These are phyloP conservation scores for Basidioascus undulatus DNA, from an alignment of 768 basidiomycete genomes.

Conservation along the genomic window DNA sequence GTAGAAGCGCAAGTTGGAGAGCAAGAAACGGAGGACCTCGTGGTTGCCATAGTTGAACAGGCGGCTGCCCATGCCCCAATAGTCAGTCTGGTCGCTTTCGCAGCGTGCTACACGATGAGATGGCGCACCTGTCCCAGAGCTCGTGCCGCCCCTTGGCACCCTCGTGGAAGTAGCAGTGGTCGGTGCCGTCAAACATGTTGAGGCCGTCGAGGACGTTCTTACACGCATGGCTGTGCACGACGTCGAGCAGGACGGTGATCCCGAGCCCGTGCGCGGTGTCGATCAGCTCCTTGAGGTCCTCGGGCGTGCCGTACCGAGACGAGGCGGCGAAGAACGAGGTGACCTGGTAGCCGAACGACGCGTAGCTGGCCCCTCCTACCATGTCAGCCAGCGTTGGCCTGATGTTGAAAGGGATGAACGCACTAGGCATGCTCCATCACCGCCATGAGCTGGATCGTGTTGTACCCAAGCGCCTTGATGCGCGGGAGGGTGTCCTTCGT, in stretches of 20 bases:
- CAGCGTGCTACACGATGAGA: not conserved
- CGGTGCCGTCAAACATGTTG: slow-evolving; percentile 89
- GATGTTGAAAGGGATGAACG: not conserved
- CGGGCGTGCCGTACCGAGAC: slow-evolving; percentile 85
- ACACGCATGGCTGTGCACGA: slow-evolving; percentile 95
- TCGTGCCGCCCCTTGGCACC: slow-evolving; percentile 76
- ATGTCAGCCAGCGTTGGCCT: not conserved
- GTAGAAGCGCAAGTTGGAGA: slow-evolving; percentile 87
- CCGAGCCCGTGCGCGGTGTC: slow-evolving; percentile 90
- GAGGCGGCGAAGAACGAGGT: slow-evolving; percentile 93
- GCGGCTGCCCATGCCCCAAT: slow-evolving; percentile 23
- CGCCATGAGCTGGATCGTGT: slow-evolving; percentile 94
- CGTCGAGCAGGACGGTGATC: slow-evolving; percentile 73
- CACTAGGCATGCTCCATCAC: slow-evolving; percentile 68
- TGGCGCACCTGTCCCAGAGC: slow-evolving; percentile 57
- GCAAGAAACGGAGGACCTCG: slow-evolving; percentile 79
- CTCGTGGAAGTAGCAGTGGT: slow-evolving; percentile 91
- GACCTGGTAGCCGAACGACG: slow-evolving; percentile 83
- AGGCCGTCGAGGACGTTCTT: slow-evolving; percentile 92
- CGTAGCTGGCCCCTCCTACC: slow-evolving; percentile 11
- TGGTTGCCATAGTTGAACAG: slow-evolving; percentile 90
- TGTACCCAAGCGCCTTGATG: slow-evolving; percentile 81
- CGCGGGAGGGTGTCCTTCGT: slow-evolving; percentile 58
- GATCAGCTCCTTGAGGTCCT: slow-evolving; percentile 82
- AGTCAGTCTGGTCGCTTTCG: not conserved